phyloP scores from a whole-genome alignment of 192 early-diverging fungal genomes.

The Backusella mclennaniae region DNA sequence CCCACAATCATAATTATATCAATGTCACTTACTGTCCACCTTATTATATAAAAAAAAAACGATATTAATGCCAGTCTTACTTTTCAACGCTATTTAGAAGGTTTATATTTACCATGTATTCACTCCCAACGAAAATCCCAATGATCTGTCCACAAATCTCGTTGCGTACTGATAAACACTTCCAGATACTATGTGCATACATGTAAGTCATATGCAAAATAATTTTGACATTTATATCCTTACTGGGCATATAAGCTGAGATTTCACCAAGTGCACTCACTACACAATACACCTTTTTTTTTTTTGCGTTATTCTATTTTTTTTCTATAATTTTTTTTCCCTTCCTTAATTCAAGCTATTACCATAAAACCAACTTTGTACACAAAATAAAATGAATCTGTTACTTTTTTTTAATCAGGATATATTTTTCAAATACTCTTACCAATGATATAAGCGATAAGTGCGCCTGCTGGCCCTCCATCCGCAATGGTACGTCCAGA shows the following conservation, averaged over 20 bases:
- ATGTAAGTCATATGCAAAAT: background rate
- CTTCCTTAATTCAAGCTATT: background rate
- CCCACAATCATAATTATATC: background rate
- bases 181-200: constrained; percentile 45
- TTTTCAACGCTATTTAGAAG: background rate
- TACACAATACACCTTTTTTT: constrained; percentile 56
- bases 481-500: constrained; percentile 59
- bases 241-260: constrained; percentile 70
- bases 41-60: constrained; percentile 29
- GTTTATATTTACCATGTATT: constrained; percentile 52
- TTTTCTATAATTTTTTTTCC: background rate
- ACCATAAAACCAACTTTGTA: background rate
- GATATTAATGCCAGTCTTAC: background rate
- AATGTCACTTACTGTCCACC: background rate
- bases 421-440: background rate
- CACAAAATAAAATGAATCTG: background rate
- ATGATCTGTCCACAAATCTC: constrained; percentile 76
- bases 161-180: constrained; percentile 71
- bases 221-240: background rate
- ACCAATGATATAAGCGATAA: constrained; percentile 55
- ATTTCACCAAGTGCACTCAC: constrained; percentile 85
- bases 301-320: background rate
- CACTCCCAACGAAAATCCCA: constrained; percentile 69
- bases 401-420: background rate
- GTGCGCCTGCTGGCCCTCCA: constrained; percentile 67